These are phyloP conservation scores for Clitopilus passeckerianus DNA, from an alignment of 768 basidiomycete genomes.

Conservation along the genomic window DNA sequence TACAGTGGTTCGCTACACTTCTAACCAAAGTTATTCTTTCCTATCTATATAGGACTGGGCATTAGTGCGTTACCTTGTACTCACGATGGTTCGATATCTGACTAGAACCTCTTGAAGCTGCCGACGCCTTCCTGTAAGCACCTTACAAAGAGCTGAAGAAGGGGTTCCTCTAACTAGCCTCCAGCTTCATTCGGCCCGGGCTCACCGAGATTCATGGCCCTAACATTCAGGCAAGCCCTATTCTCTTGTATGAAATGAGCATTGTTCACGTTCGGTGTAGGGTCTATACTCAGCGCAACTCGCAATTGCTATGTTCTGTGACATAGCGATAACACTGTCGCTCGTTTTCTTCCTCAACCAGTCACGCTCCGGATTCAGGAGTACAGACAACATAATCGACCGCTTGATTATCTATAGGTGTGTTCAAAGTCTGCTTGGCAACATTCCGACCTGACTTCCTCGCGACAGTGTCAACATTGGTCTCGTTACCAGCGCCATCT, in stretches of 20 bases:
- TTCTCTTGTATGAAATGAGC: not conserved
- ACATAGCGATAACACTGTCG: not conserved
- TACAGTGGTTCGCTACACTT: too few species aligned
- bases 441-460: not conserved
- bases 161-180: not conserved
- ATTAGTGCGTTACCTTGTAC: not conserved
- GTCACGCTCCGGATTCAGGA: not conserved
- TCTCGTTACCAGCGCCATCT: not conserved
- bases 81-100: not conserved
- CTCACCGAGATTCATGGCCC: not conserved
- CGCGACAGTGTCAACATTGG: not conserved
- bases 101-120: not conserved
- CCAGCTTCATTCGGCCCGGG: not conserved
- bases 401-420: not conserved
- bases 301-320: not conserved
- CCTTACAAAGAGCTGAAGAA: not conserved
- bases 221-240: not conserved
- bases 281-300: not conserved
- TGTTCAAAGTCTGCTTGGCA: not conserved
- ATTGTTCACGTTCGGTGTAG: not conserved
- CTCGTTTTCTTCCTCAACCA: not conserved
- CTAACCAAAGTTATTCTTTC: too few species aligned
- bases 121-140: not conserved
- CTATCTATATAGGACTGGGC: not conserved
- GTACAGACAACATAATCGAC: not conserved